A percentile compares a stretch with the other conserved stretches of the same genome.
These are phyloP conservation scores for Gossypium sturtianum DNA, from an alignment of 345 rosid species.

Conservation along the genomic window DNA sequence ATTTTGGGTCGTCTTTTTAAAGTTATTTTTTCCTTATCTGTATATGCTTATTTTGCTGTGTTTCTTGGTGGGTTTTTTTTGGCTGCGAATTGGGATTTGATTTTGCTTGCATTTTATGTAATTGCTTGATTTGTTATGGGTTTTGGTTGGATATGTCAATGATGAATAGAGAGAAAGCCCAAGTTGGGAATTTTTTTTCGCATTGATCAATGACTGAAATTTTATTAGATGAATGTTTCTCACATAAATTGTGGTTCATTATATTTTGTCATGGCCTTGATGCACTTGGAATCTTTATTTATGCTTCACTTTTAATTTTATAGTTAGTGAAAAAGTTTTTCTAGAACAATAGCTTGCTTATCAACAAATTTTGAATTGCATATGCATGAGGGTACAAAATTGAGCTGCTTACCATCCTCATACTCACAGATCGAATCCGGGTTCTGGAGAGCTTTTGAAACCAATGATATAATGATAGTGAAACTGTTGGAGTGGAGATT, in stretches of 20 bases:
- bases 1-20: not conserved
- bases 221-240: not conserved
- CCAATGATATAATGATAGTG: not conserved
- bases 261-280: not conserved
- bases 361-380: not conserved
- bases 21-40: not conserved
- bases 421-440: not conserved
- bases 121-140: not conserved
- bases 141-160: not conserved
- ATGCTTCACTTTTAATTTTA: not conserved
- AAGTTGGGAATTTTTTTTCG: not conserved
- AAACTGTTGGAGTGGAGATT: not conserved
- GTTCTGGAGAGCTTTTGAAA: not conserved
- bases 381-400: not conserved
- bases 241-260: not conserved
- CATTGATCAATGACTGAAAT: not conserved
- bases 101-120: not conserved
- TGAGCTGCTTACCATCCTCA: not conserved
- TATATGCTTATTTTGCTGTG: too few species aligned
- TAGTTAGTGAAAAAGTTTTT: not conserved
- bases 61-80: not conserved
- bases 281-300: not conserved
- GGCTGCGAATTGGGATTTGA: not conserved
- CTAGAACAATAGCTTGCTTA: not conserved
- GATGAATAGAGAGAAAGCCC: not conserved